phyloP scores from a whole-genome alignment of 805 yeast genomes.

The Nakazawaea peltata region DNA sequence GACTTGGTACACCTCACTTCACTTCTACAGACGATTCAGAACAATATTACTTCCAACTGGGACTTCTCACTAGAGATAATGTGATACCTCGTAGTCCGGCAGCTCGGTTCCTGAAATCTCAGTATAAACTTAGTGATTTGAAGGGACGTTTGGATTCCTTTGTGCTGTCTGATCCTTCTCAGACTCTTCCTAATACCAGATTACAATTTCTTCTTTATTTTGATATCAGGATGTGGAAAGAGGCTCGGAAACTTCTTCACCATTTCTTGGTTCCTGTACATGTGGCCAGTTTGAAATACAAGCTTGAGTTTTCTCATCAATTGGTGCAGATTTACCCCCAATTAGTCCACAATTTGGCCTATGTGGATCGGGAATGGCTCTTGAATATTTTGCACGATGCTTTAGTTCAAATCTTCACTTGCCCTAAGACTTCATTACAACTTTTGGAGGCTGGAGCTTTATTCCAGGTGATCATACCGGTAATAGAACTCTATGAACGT shows the following conservation, averaged over 20 bases:
- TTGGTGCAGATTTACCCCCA: conserved; percentile 47
- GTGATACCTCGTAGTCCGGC: conserved; percentile 20
- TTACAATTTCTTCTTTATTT: conserved; percentile 51
- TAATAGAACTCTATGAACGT: conserved; percentile 32
- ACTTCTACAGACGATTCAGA: no score
- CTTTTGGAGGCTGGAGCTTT: conserved; percentile 33
- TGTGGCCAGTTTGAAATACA: conserved; percentile 39
- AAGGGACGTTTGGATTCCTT: conserved; percentile 5
- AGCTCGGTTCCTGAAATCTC: conserved; percentile 11
- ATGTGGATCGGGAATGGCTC: conserved; percentile 42
- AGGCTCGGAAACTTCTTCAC: conserved; percentile 38
- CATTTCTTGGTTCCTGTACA: conserved; percentile 46
- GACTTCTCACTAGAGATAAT: conserved; percentile 26
- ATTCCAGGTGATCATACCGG: conserved; percentile 38
- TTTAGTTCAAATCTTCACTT: conserved; percentile 32
- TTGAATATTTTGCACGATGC: conserved; percentile 26
- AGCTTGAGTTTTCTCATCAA: conserved; percentile 42
- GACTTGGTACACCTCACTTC: conserved; percentile 11
- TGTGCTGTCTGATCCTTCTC: conserved; percentile 3
- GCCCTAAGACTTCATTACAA: conserved; percentile 32
- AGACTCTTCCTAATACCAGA: conserved; percentile 30
- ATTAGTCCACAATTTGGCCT: conserved; percentile 37
- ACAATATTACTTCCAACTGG: conserved; percentile 14
- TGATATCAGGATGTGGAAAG: conserved; percentile 52
- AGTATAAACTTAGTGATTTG: conserved; percentile 18